Evolutionary conservation across 495 filamentous ascomycete species (phyloP).

Genomic region (Talaromyces borbonicus): DNA sequence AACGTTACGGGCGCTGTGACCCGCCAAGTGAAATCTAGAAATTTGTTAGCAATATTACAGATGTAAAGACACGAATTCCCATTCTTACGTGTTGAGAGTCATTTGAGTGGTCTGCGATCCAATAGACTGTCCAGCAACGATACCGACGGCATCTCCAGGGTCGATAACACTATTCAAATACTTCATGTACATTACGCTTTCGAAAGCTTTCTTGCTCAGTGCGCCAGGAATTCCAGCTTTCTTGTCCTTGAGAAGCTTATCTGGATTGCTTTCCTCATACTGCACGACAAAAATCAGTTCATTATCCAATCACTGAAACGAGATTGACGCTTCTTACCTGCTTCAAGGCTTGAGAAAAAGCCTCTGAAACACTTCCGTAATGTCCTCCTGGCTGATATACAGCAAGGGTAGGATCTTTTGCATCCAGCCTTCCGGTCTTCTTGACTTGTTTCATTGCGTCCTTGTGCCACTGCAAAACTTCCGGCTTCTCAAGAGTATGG

Average conservation of each 20-base stretch:
- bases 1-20: slow-evolving; percentile 97
- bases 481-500: slow-evolving; percentile 40
- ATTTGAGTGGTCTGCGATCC: slow-evolving; percentile 98
- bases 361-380: slow-evolving; percentile 81
- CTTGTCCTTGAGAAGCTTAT: slow-evolving; percentile 69
- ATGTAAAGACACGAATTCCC: not conserved
- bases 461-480: slow-evolving; percentile 48
- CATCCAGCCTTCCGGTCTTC: slow-evolving; percentile 56
- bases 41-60: slow-evolving; percentile 1
- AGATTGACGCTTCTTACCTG: slow-evolving; percentile 28
- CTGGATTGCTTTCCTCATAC: slow-evolving; percentile 69
- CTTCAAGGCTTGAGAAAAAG: slow-evolving; percentile 57
- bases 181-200: slow-evolving; percentile 76
- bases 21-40: slow-evolving; percentile 84
- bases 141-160: slow-evolving; percentile 94
- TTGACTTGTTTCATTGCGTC: slow-evolving; percentile 69
- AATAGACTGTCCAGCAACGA: slow-evolving; percentile 92
- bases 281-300: slow-evolving; percentile 25
- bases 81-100: slow-evolving; percentile 75
- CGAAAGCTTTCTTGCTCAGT: slow-evolving; percentile 64
- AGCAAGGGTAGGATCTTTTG: slow-evolving; percentile 68
- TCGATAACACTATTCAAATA: slow-evolving; percentile 91
- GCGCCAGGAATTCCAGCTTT: slow-evolving; percentile 46
- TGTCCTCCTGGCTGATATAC: slow-evolving; percentile 64
- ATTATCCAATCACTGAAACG: not conserved